phyloP scores from a whole-genome alignment of 192 early-diverging fungal species.

The Podila epigama region DNA sequence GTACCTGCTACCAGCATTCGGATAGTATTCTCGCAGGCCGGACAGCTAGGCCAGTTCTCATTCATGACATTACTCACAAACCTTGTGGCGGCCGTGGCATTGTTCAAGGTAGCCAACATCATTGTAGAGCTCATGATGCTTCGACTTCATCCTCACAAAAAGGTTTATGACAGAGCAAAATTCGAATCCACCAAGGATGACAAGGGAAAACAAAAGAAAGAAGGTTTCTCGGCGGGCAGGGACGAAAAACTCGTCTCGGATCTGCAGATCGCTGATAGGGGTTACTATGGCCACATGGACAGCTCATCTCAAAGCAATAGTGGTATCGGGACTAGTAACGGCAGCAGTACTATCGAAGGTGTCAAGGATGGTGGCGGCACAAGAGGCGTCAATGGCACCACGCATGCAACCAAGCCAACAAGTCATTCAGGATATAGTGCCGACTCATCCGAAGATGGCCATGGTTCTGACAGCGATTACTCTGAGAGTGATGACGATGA shows the following conservation, averaged over 20 bases:
- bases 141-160: constrained; percentile 42
- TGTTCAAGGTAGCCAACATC: constrained; percentile 51
- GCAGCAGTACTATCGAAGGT: not conserved
- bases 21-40: constrained; percentile 50
- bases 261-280: not conserved
- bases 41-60: constrained; percentile 47
- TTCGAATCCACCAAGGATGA: constrained; percentile 27
- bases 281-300: not conserved
- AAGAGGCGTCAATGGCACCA: too few relatives aligned
- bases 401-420: not conserved
- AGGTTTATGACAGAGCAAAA: constrained; percentile 25
- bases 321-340: not conserved
- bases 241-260: not conserved
- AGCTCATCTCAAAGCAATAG: not conserved
- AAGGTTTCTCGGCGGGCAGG: not conserved
- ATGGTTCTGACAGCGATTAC: not conserved
- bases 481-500: not conserved
- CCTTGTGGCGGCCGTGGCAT: constrained; percentile 44
- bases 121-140: constrained; percentile 50
- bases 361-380: not conserved
- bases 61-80: constrained; percentile 46
- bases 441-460: not conserved
- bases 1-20: constrained; percentile 31
- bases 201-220: not conserved
- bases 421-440: not conserved